Evolutionary conservation across 257 asterid species (phyloP).

Genomic region (Gentiana macrophylla): DNA sequence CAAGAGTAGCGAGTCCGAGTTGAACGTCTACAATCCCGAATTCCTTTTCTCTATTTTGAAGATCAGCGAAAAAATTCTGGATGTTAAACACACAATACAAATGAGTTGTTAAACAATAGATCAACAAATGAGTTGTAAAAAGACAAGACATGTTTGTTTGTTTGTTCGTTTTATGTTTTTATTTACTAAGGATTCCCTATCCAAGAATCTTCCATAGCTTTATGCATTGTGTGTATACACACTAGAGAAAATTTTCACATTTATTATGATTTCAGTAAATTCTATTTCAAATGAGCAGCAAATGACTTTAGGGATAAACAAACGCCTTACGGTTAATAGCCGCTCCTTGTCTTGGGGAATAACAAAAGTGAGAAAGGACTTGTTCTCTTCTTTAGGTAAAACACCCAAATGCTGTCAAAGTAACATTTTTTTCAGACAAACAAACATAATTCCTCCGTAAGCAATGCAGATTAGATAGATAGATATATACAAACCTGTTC

Average conservation of each 20-base stretch:
- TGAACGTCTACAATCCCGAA: constrained; percentile 74
- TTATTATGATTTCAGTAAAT: background rate
- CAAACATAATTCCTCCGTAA: background rate
- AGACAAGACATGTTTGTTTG: no score
- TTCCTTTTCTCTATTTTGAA: constrained; percentile 53
- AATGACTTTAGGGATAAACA: background rate
- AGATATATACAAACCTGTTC: constrained; percentile 41
- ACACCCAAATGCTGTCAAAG: constrained; percentile 68
- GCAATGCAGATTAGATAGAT: constrained; percentile 9
- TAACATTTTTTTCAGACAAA: no score
- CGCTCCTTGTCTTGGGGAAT: constrained; percentile 83
- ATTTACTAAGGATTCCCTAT: no score
- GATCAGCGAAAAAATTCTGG: constrained; percentile 67
- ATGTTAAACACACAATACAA: background rate
- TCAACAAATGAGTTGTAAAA: no score
- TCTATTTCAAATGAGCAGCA: background rate
- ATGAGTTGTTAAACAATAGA: no score
- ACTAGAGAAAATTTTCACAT: background rate
- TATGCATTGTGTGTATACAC: no score
- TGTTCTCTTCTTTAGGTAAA: constrained; percentile 76
- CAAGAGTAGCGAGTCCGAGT: constrained; percentile 78
- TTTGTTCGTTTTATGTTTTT: no score
- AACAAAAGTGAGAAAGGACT: constrained; percentile 63
- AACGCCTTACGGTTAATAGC: constrained; percentile 47
- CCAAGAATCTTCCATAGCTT: no score